Percentiles rank a stretch among this genome's conserved stretches.
Conservation (phyloP, 106 monocot genomes). For the Chionographis japonica region DNA sequence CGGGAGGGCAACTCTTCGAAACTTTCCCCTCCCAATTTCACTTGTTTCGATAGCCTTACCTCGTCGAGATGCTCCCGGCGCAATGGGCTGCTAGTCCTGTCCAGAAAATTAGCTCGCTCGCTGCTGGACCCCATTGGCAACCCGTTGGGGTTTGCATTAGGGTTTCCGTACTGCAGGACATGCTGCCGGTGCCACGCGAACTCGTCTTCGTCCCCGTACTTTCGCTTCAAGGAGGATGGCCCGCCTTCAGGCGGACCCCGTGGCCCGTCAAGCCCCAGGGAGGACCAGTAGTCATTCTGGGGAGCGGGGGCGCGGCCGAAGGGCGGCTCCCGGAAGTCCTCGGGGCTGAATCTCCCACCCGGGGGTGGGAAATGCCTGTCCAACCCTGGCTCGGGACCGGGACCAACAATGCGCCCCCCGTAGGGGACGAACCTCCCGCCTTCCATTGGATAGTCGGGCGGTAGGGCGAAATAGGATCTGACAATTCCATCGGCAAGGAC, state of each 20-base stretch:
- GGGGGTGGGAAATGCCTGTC: slow-evolving; percentile 15
- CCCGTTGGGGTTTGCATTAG: slow-evolving; percentile 14
- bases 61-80: slow-evolving; percentile 22
- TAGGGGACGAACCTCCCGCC: slow-evolving; percentile 2
- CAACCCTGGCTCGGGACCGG: slow-evolving; percentile 6
- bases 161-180: slow-evolving; percentile 36
- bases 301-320: slow-evolving; percentile 8
- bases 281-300: slow-evolving; percentile 30
- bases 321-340: slow-evolving; percentile 22
- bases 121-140: slow-evolving; percentile 8
- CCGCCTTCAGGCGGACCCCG: slow-evolving; percentile 7
- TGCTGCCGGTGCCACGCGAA: slow-evolving; percentile 45
- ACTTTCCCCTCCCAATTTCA: slow-evolving; percentile 31
- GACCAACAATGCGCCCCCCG: neutral
- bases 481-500: slow-evolving; percentile 50
- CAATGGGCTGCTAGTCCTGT: slow-evolving; percentile 13
- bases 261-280: slow-evolving; percentile 11
- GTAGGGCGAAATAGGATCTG: slow-evolving; percentile 52
- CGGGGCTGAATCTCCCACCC: slow-evolving; percentile 18
- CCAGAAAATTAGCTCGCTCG: slow-evolving; percentile 4
- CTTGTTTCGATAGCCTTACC: slow-evolving; percentile 37
- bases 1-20: slow-evolving; percentile 17
- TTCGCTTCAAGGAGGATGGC: slow-evolving; percentile 37
- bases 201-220: slow-evolving; percentile 54
- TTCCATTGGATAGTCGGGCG: slow-evolving; percentile 26